phyloP scores from a whole-genome alignment of 495 filamentous ascomycete genomes.

The Xylaria longipes region DNA sequence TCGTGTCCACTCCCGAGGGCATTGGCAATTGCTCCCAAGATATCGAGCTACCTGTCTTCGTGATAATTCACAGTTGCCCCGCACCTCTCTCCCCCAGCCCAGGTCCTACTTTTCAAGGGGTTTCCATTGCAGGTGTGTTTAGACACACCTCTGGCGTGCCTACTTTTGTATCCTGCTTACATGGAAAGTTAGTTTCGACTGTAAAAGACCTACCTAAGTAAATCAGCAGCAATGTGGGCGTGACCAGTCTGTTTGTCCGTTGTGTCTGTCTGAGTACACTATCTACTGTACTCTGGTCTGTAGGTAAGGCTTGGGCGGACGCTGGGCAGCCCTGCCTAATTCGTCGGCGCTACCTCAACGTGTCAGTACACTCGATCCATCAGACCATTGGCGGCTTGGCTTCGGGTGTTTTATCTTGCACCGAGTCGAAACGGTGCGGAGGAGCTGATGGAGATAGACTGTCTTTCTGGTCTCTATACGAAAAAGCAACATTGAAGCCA shows the following conservation, averaged over 20 bases:
- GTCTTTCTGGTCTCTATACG: not conserved
- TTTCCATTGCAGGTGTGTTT: not conserved
- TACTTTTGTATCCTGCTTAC: not conserved
- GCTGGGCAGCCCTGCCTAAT: slow-evolving; percentile 21
- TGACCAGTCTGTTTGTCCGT: not conserved
- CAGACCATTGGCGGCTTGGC: slow-evolving; percentile 24
- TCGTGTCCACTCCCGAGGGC: too few relatives aligned
- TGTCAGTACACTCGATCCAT: slow-evolving; percentile 5
- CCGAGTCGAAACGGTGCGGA: not conserved
- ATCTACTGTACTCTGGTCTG: not conserved
- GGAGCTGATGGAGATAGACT: not conserved
- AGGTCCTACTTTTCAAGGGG: not conserved
- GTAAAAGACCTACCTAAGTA: not conserved
- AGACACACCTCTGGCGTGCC: not conserved
- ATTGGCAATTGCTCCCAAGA: too few relatives aligned
- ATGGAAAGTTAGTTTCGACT: not conserved
- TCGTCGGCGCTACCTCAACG: slow-evolving; percentile 16
- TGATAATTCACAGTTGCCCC: not conserved
- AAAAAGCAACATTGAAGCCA: not conserved
- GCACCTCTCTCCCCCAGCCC: not conserved
- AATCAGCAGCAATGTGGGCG: not conserved
- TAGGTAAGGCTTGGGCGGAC: slow-evolving; percentile 14
- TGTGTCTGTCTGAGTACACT: too few relatives aligned
- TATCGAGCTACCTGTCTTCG: too few relatives aligned
- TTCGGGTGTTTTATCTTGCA: slow-evolving; percentile 8